Evolutionary conservation across 176 grass and related monocot genomes (phyloP).

Genomic region (Themeda triandra): DNA sequence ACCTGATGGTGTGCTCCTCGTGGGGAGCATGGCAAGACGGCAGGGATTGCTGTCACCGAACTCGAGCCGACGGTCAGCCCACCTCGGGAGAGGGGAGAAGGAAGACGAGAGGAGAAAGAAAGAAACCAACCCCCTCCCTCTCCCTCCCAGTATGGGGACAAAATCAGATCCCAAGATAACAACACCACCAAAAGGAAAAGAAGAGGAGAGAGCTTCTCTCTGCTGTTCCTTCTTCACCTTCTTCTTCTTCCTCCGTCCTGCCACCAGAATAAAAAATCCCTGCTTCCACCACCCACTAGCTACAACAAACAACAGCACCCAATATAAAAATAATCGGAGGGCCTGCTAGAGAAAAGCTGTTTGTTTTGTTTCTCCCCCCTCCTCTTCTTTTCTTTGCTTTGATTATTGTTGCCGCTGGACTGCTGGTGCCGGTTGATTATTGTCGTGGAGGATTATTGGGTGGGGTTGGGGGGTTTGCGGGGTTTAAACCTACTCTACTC

Average conservation of each 20-base stretch:
- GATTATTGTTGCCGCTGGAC: slow-evolving; percentile 7
- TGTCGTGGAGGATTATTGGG: slow-evolving; percentile 25
- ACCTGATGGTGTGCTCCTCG: slow-evolving; percentile 69
- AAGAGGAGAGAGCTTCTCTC: not conserved
- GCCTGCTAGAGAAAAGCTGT: slow-evolving; percentile 5
- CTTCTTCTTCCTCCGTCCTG: not conserved
- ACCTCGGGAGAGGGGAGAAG: not conserved
- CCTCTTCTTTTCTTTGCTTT: not conserved
- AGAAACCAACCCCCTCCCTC: slow-evolving; percentile 25
- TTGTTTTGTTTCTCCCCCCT: not conserved
- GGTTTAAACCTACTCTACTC: slow-evolving; percentile 41
- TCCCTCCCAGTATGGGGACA: slow-evolving; percentile 52
- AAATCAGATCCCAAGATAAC: slow-evolving; percentile 67
- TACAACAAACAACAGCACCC: slow-evolving; percentile 27
- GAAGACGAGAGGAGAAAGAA: not conserved
- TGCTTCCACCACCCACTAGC: slow-evolving; percentile 32
- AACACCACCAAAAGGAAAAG: slow-evolving; percentile 34
- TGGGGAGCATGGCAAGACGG: slow-evolving; percentile 53
- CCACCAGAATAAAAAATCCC: not conserved
- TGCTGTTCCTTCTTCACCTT: not conserved
- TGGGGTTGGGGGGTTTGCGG: slow-evolving; percentile 34
- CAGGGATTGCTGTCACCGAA: slow-evolving; percentile 47
- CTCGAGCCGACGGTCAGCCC: slow-evolving; percentile 40
- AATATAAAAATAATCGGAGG: slow-evolving; percentile 35
- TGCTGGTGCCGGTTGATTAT: slow-evolving; percentile 19